Evolutionary conservation across 306 rosid species (phyloP).

Genomic region (Casuarina cunninghamiana): DNA sequence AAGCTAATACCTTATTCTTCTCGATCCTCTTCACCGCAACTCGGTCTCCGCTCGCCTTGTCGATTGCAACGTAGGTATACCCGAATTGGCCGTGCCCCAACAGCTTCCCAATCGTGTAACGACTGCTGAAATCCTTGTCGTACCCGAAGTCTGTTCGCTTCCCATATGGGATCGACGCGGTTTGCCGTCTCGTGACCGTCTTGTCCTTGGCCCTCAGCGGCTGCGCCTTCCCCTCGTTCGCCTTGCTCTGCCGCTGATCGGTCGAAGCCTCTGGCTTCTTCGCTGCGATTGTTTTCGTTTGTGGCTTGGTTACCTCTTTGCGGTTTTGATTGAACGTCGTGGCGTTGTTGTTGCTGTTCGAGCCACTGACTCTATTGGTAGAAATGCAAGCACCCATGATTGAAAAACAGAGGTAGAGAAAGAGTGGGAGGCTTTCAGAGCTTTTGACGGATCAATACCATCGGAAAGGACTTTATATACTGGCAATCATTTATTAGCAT

Average conservation of each 20-base stretch:
- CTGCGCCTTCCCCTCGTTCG: conserved; percentile 40
- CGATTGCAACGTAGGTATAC: conserved; percentile 82
- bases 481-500: conserved; percentile 3
- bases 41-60: conserved; percentile 81
- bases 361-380: conserved; percentile 52
- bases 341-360: conserved; percentile 36
- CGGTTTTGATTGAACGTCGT: conserved; percentile 38
- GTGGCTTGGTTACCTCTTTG: conserved; percentile 24
- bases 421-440: conserved; percentile 14
- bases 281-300: background rate
- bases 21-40: conserved; percentile 94
- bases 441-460: conserved; percentile 35
- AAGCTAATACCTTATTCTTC: conserved; percentile 69
- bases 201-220: conserved; percentile 40
- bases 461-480: conserved; percentile 10
- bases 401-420: background rate
- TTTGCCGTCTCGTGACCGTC: conserved; percentile 29
- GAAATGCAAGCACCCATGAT: conserved; percentile 69
- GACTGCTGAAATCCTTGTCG: conserved; percentile 58
- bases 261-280: conserved; percentile 26
- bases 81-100: conserved; percentile 98
- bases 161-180: conserved; percentile 68
- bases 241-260: conserved; percentile 30
- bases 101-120: conserved; percentile 80
- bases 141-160: conserved; percentile 98